Conservation (phyloP, 75 land plant genomes). For the Cupressus sempervirens region DNA sequence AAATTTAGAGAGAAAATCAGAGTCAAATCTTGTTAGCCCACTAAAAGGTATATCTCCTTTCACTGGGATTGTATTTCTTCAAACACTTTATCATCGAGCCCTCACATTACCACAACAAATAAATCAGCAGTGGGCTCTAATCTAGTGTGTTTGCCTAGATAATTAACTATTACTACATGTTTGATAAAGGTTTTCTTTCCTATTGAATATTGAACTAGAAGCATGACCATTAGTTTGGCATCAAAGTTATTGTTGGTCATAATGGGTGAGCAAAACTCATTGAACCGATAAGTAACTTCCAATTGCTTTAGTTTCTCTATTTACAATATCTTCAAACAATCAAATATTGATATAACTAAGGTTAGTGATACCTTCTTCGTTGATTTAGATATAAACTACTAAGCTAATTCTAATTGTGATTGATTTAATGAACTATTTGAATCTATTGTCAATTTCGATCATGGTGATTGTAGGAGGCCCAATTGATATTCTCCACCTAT, state of each 20-base stretch:
- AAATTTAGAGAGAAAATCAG: constrained; percentile 88
- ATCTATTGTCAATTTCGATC: neutral
- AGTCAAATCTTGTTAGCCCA: constrained; percentile 85
- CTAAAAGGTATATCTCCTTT: constrained; percentile 94
- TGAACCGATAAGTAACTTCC: constrained; percentile 82
- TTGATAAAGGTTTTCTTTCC: constrained; percentile 98
- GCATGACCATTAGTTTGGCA: constrained; percentile 97
- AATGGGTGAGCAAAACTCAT: constrained; percentile 83
- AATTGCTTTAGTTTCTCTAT: constrained; percentile 85
- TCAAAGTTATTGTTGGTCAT: constrained; percentile 95
- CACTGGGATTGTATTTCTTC: constrained; percentile 93
- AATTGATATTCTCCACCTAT: constrained; percentile 54
- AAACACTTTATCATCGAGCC: constrained; percentile 85
- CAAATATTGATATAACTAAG: constrained; percentile 83
- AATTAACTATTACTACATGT: constrained; percentile 61
- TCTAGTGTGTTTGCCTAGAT: constrained; percentile 98
- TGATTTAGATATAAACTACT: constrained; percentile 75
- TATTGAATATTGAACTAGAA: constrained; percentile 95
- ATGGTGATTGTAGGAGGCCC: constrained; percentile 45
- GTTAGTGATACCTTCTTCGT: constrained; percentile 68
- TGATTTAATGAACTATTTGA: constrained; percentile 18
- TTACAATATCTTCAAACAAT: constrained; percentile 86
- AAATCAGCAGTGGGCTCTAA: constrained; percentile 98
- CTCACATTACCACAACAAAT: constrained; percentile 94
- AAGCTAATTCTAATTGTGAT: constrained; percentile 26